Conservation (phyloP, 2,329 filamentous ascomycete species). For the Colletotrichum spaethianum region DNA sequence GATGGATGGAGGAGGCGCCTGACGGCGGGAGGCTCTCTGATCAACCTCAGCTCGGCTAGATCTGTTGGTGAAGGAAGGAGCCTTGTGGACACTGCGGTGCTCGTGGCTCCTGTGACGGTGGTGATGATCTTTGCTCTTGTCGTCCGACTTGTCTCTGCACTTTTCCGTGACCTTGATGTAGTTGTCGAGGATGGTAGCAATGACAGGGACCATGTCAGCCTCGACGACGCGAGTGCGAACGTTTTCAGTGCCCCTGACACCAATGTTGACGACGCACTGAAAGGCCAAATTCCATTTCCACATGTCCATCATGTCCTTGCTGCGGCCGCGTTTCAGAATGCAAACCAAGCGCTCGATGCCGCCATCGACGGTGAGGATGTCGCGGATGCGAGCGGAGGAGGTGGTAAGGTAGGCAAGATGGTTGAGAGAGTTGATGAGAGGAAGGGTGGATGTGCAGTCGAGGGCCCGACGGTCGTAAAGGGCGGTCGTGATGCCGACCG, state of each 20-base stretch:
- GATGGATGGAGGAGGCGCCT: slow-evolving; percentile 83
- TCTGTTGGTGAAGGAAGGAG: slow-evolving; percentile 68
- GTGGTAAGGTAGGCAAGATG: slow-evolving; percentile 98
- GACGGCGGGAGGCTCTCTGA: slow-evolving; percentile 77
- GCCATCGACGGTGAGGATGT: slow-evolving; percentile 98
- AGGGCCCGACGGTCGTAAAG: slow-evolving; percentile 97
- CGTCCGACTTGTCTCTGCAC: slow-evolving; percentile 87
- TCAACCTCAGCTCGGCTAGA: slow-evolving; percentile 69
- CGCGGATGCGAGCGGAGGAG: slow-evolving; percentile 95
- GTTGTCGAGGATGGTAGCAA: slow-evolving; percentile 97
- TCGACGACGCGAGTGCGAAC: slow-evolving; percentile 97
- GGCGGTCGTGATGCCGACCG: slow-evolving; percentile 97
- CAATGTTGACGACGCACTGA: slow-evolving; percentile 99
- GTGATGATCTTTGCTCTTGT: slow-evolving; percentile 79
- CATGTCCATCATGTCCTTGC: slow-evolving; percentile 99
- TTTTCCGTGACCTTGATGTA: slow-evolving; percentile 98
- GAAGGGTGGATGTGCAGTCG: slow-evolving; percentile 97
- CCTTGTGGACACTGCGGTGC: slow-evolving; percentile 63
- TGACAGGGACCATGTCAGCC: slow-evolving; percentile 98
- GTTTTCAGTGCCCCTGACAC: slow-evolving; percentile 92
- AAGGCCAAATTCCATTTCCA: slow-evolving; percentile 99
- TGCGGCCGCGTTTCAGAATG: slow-evolving; percentile 97
- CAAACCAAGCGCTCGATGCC: slow-evolving; percentile 96
- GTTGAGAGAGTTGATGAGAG: slow-evolving; percentile 98
- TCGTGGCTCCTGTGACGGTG: slow-evolving; percentile 66